Conservation (phyloP, 768 basidiomycete genomes). For the Rhizopogon roseolus region DNA sequence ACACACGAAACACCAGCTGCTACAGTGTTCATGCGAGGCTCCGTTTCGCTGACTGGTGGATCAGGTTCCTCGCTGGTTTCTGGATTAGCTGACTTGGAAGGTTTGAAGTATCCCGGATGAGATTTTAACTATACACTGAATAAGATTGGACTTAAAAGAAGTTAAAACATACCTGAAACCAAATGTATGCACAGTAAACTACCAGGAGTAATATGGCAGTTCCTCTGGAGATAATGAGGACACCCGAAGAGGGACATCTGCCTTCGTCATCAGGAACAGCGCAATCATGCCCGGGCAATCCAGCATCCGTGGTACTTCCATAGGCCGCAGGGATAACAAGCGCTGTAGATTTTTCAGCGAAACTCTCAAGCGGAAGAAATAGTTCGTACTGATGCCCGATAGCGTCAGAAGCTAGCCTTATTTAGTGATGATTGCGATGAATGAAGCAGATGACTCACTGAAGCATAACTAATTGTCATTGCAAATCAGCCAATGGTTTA, state of each 20-base stretch:
- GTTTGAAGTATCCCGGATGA: constrained; percentile 56
- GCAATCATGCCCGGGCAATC: neutral
- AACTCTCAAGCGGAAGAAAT: neutral
- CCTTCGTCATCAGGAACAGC: constrained; percentile 5
- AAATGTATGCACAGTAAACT: constrained; percentile 71
- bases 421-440: neutral
- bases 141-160: neutral
- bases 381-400: constrained; percentile 70
- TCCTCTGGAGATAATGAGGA: constrained; percentile 74
- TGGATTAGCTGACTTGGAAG: constrained; percentile 11
- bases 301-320: constrained; percentile 36
- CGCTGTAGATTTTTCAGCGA: constrained; percentile 34
- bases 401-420: constrained; percentile 70
- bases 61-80: constrained; percentile 27
- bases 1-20: constrained; percentile 55
- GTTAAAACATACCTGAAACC: constrained; percentile 57
- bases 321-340: constrained; percentile 92
- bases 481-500: neutral
- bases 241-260: constrained; percentile 33
- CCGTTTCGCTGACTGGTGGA: constrained; percentile 9
- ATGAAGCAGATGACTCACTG: constrained; percentile 23
- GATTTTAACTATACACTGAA: constrained; percentile 54
- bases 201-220: constrained; percentile 71
- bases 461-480: constrained; percentile 25
- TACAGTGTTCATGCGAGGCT: constrained; percentile 59